These are phyloP conservation scores for Lachnum nothofagi DNA, from an alignment of 2,329 filamentous ascomycete species.

Conservation along the genomic window DNA sequence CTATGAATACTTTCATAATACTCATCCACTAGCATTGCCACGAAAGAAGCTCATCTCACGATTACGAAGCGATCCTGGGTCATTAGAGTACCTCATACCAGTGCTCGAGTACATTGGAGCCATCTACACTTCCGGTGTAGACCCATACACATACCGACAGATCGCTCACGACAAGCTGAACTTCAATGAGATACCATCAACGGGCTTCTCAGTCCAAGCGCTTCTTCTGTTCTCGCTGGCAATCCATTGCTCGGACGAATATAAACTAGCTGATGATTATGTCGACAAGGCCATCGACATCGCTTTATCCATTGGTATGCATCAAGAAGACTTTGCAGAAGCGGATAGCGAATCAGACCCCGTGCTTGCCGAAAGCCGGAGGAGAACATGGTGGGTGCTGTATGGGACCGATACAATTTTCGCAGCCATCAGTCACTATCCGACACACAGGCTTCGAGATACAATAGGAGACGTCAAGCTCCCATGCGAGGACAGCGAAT, in stretches of 20 bases:
- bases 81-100: slow-evolving; percentile 24
- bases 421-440: slow-evolving; percentile 16
- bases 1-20: slow-evolving; percentile 28
- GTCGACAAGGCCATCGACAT: slow-evolving; percentile 48
- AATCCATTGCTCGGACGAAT: slow-evolving; percentile 33
- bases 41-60: slow-evolving; percentile 29
- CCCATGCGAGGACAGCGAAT: slow-evolving; percentile 60
- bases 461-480: slow-evolving; percentile 52
- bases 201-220: slow-evolving; percentile 32
- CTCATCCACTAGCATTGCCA: slow-evolving; percentile 33
- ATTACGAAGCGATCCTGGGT: slow-evolving; percentile 27
- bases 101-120: slow-evolving; percentile 35
- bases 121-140: slow-evolving; percentile 1
- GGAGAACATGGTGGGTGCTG: slow-evolving; percentile 69
- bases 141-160: neutral
- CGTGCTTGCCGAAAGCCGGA: slow-evolving; percentile 52
- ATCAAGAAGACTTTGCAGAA: slow-evolving; percentile 48
- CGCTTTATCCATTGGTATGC: slow-evolving; percentile 55
- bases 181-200: slow-evolving; percentile 8
- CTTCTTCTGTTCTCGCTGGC: slow-evolving; percentile 34
- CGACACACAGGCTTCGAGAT: slow-evolving; percentile 38
- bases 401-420: slow-evolving; percentile 55
- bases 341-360: slow-evolving; percentile 44
- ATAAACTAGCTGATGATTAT: slow-evolving; percentile 23
- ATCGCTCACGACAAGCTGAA: slow-evolving; percentile 5